Conservation (phyloP, 805 yeast species). For the Suhomyces sp. region DNA sequence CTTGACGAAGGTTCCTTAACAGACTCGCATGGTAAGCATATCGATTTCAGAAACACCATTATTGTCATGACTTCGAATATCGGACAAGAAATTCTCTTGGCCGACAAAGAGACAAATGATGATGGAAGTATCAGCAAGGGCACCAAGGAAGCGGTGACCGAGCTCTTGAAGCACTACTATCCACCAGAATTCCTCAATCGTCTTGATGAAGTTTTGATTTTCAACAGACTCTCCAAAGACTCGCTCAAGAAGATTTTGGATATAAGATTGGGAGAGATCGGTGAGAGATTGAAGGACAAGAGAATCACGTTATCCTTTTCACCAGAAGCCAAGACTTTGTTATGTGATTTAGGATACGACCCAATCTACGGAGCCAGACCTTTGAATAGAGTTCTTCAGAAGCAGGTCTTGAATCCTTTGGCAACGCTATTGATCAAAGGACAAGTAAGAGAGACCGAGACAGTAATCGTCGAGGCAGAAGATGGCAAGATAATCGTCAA, state of each 20-base stretch:
- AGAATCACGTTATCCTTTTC: constrained; percentile 60
- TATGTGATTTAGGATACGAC: constrained; percentile 86
- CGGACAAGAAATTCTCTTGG: constrained; percentile 84
- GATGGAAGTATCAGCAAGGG: constrained; percentile 55
- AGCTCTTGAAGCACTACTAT: constrained; percentile 66
- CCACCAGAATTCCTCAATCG: constrained; percentile 96
- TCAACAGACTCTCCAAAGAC: constrained; percentile 78
- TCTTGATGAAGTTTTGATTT: constrained; percentile 88
- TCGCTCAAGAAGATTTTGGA: constrained; percentile 81
- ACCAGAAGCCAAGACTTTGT: constrained; percentile 69
- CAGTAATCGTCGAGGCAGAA: constrained; percentile 25
- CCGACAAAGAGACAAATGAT: constrained; percentile 57
- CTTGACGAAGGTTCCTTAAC: constrained; percentile 93
- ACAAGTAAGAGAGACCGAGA: constrained; percentile 48
- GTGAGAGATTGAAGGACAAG: constrained; percentile 72
- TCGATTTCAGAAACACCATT: constrained; percentile 91
- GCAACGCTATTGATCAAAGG: constrained; percentile 80
- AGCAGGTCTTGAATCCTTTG: constrained; percentile 81
- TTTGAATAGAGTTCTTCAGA: constrained; percentile 83
- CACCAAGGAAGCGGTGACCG: constrained; percentile 58
- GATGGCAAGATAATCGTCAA: constrained; percentile 23
- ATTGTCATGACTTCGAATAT: constrained; percentile 96
- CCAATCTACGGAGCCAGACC: constrained; percentile 95
- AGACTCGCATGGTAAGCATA: constrained; percentile 91
- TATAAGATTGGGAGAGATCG: constrained; percentile 77